Evolutionary conservation across 371 early-diverging fungal species (phyloP), one percentile per base, ranked within the genome.

Genomic region (Mucor piriformis): DNA sequence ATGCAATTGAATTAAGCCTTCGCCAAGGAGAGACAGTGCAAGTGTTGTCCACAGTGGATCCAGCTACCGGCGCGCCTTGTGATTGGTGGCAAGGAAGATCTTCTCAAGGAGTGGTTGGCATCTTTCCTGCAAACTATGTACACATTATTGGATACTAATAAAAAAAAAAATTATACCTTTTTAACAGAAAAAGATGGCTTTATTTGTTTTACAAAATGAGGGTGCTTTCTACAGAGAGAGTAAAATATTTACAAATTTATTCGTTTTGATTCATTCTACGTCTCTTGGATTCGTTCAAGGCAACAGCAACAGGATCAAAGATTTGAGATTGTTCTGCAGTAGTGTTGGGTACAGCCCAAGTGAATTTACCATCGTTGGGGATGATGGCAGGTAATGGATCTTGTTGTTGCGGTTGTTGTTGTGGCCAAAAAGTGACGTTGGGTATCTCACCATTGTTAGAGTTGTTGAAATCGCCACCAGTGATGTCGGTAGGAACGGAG

Each of bases 31-130:
- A 96, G 33, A 77, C 92, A 21, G 82, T 98, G 23, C 94, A 95
- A 1, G 85, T 98, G 59, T 65, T 89, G 61, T 86, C 82, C 53
- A 89, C 87, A 66, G 77, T 79, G 2, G 95, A 95, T 67, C 87
- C 92, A 20, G 84, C 83, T 53, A 75, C 81, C 3, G 92, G 91
- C 1, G 83, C 84, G n/a, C 86, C 88, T 24, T 87, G 87, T 54
- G 79, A 82, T 69, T 97, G 97, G 97, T 98, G 98, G 98, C 80
- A 90, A 46, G 97, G 97, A 16, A 71, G 92, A 51, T 72, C 88
- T 13, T 83, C 92, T 38, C 81, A 83, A 50, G 97, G 98, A 0
- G 76, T 78, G 13, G 84, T 92, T 63, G 98, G 97, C 3, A 76
- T 91, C 46, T 96, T 98, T 79, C 97, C 98, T 0, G 82, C 91